Evolutionary conservation across 257 asterid species (phyloP).

Genomic region (Scutellaria barbata): DNA sequence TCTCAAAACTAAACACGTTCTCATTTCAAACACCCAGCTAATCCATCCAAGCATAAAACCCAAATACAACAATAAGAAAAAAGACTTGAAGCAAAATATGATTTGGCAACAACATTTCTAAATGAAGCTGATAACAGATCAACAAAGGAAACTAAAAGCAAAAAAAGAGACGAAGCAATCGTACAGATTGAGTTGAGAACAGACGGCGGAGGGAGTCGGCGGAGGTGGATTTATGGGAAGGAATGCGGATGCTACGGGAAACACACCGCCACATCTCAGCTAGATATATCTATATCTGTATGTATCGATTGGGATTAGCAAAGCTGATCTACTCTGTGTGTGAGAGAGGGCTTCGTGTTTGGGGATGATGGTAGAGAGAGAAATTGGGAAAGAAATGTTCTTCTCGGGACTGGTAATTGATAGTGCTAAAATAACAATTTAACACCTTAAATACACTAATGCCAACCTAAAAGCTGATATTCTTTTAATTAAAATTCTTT

Average conservation of each 20-base stretch:
- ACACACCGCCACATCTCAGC: constrained; percentile 93
- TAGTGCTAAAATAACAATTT: not conserved
- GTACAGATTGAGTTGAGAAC: constrained; percentile 66
- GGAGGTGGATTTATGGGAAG: constrained; percentile 57
- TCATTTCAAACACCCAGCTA: constrained; percentile 19
- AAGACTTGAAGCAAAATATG: not conserved
- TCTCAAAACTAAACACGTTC: not conserved
- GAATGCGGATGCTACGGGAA: constrained; percentile 75
- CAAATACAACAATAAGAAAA: constrained; percentile 27
- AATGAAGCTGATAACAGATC: constrained; percentile 19
- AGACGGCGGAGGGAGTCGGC: constrained; percentile 65
- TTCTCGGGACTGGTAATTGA: constrained; percentile 14
- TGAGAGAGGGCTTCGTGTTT: not conserved
- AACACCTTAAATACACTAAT: constrained; percentile 19
- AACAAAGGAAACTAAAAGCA: not conserved
- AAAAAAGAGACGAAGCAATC: constrained; percentile 9
- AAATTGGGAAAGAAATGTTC: constrained; percentile 7
- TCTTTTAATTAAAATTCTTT: too few relatives aligned
- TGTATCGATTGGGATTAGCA: constrained; percentile 25
- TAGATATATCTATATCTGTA: not conserved
- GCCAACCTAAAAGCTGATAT: not conserved
- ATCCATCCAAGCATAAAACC: constrained; percentile 7
- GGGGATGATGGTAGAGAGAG: not conserved
- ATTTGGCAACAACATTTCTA: not conserved
- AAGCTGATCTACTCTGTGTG: constrained; percentile 33